Evolutionary conservation across 805 yeast genomes (phyloP), one percentile per base, ranked within the genome.

Genomic region (Saturnispora kantuleensis): DNA sequence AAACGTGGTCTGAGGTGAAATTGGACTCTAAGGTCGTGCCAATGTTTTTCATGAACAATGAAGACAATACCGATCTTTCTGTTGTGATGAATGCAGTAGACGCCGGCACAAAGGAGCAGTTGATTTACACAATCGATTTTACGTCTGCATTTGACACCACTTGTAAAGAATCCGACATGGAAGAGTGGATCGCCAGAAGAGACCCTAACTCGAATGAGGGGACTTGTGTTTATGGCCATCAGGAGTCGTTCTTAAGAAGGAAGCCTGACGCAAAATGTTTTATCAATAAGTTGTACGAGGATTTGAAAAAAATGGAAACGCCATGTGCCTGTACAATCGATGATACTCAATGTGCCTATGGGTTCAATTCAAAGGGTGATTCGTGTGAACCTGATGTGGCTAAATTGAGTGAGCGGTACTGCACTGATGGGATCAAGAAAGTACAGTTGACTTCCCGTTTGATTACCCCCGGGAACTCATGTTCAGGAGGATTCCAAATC

Each of bases 301-400:
- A 76, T 51, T 57, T 76, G 8, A 61, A 65, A 39, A 59, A 68
- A 8, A 54, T 57, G 21, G 77, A 74, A 47, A 81, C 74, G 43
- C 61, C 73, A 8, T 86, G 95, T 60, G 63, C 66, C 8, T 86
- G 96, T 65, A 62, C 76, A 0, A 70, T 65, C n/a, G 52, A 55
- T 5, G 95, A 87, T 57, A 79, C 73, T 49, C 94, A 85, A 56
- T 86, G 96, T 63, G 69, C 73, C 2, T 67, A 62, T 38, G 81
- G 80, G 16, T 77, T 73, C 51, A 52, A 55, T 8, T 64, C 52
- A 17, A 53, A 62, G 13, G 74, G 73, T 2, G 57, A 60, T 2
- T 32, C 41, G 4, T 85, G 95, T 66, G 70, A 69, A 35, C 65
- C 66, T 2, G 39, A 56, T 12, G 10, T 50, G 8, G 17, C 34